phyloP scores from a whole-genome alignment of 164 flowering plant species.

The Piper longum region DNA sequence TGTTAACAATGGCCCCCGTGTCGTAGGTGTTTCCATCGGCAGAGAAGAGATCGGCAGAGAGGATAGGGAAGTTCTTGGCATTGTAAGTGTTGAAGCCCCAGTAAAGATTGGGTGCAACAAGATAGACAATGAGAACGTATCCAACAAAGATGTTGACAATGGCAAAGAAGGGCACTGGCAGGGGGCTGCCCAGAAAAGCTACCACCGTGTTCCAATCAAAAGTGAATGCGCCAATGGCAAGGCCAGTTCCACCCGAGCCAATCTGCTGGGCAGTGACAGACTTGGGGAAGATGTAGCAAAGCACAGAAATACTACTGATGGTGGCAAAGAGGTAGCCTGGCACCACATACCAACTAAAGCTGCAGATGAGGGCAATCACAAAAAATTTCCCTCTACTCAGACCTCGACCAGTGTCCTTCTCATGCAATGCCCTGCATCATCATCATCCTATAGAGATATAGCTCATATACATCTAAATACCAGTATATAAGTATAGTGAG shows the following conservation, averaged over 20 bases:
- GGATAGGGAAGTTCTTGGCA: conserved; percentile 31
- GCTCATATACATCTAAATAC: too few relatives aligned
- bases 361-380: conserved; percentile 23
- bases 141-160: conserved; percentile 29
- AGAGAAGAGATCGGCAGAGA: conserved; percentile 31
- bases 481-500: too few relatives aligned
- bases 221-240: conserved; percentile 31
- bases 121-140: conserved; percentile 21
- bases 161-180: conserved; percentile 30
- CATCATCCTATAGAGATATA: background rate
- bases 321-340: conserved; percentile 37
- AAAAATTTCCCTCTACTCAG: conserved; percentile 33
- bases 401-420: conserved; percentile 18
- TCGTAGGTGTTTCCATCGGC: conserved; percentile 23
- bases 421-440: conserved; percentile 26
- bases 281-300: conserved; percentile 33
- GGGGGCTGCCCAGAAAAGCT: conserved; percentile 32
- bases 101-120: conserved; percentile 23
- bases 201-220: conserved; percentile 34
- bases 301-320: conserved; percentile 27
- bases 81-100: conserved; percentile 27
- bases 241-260: conserved; percentile 35
- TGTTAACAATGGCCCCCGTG: conserved; percentile 28
- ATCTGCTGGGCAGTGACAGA: conserved; percentile 39
- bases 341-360: conserved; percentile 27